phyloP scores from a whole-genome alignment of 305 asterid genomes.

The Caryopteris hybrid region DNA sequence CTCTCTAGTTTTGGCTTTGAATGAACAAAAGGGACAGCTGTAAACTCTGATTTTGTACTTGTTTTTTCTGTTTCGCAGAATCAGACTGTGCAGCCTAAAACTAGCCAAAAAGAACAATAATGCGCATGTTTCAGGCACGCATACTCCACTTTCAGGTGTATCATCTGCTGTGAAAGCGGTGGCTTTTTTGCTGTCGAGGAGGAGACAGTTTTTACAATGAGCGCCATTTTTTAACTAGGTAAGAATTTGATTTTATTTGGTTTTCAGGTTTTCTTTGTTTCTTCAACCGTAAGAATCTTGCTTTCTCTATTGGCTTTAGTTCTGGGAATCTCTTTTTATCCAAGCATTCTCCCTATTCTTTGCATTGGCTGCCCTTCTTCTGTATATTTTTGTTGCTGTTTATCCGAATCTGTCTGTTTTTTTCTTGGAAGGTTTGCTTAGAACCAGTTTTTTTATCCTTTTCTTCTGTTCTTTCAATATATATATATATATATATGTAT shows the following conservation, averaged over 20 bases:
- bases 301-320: background rate
- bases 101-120: conserved; percentile 5
- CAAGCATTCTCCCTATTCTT: conserved; percentile 1
- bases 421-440: conserved; percentile 1
- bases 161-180: conserved; percentile 17
- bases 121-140: no score
- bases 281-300: conserved; percentile 1
- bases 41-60: conserved; percentile 22
- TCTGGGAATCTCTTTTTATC: background rate
- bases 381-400: background rate
- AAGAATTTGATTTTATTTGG: background rate
- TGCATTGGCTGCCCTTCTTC: conserved; percentile 16
- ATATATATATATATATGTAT: no score
- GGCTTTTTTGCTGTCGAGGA: background rate
- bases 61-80: background rate
- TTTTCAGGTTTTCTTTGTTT: background rate
- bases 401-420: background rate
- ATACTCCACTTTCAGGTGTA: conserved; percentile 22
- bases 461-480: no score
- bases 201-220: conserved; percentile 20
- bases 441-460: background rate
- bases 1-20: conserved; percentile 20
- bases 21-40: conserved; percentile 30
- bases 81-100: conserved; percentile 16
- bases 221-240: conserved; percentile 24